phyloP scores from a whole-genome alignment of 495 filamentous ascomycete species.

The Tuber microsphaerosporum region DNA sequence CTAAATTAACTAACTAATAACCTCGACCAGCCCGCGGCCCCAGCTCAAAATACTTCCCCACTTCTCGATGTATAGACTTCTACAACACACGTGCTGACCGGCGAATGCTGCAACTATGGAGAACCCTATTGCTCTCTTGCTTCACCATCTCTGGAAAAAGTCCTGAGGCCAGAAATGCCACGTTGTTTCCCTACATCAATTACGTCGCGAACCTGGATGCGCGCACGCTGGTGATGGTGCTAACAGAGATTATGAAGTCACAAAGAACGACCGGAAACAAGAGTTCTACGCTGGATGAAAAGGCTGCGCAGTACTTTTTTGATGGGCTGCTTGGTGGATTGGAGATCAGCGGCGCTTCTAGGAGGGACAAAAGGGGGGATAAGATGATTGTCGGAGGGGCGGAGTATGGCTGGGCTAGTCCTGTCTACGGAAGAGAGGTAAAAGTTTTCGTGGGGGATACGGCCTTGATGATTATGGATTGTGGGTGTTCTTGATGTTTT shows the following conservation, averaged over 20 bases:
- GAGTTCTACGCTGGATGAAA: constrained; percentile 14
- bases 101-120: constrained; percentile 34
- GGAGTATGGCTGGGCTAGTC: constrained; percentile 32
- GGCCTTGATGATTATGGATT: constrained; percentile 42
- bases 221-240: constrained; percentile 38
- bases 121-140: constrained; percentile 38
- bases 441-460: constrained; percentile 41
- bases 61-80: constrained; percentile 36
- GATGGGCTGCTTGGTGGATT: constrained; percentile 35
- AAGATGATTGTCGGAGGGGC: constrained; percentile 36
- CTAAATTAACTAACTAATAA: background rate
- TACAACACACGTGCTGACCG: constrained; percentile 26
- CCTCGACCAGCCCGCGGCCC: constrained; percentile 6
- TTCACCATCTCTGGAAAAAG: constrained; percentile 39
- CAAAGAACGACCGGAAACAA: constrained; percentile 23
- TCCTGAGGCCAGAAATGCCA: constrained; percentile 31
- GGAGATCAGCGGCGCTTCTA: constrained; percentile 27
- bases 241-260: constrained; percentile 40
- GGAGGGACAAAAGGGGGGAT: constrained; percentile 26
- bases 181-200: constrained; percentile 38
- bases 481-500: constrained; percentile 18
- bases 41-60: constrained; percentile 27
- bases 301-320: constrained; percentile 35
- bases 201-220: constrained; percentile 37
- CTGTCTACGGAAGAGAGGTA: constrained; percentile 36